Percentiles rank a stretch among this genome's conserved stretches.
These are phyloP conservation scores for Fusarium robinianum DNA, from an alignment of 2,329 filamentous ascomycete species.

Conservation along the genomic window DNA sequence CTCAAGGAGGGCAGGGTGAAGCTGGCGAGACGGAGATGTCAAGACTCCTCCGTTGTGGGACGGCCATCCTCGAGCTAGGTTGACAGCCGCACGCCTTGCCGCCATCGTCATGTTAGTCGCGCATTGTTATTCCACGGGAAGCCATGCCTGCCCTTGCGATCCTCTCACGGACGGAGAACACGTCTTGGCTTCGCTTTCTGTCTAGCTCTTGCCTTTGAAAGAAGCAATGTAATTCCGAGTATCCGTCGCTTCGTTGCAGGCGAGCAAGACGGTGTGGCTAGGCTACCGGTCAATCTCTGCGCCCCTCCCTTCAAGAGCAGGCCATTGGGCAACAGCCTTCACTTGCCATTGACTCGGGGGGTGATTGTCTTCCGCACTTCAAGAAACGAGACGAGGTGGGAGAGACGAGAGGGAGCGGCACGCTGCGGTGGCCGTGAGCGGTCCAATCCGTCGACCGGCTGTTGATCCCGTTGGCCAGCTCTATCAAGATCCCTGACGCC, in stretches of 20 bases:
- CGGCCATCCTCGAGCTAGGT: conserved; percentile 37
- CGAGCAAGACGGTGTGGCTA: conserved; percentile 14
- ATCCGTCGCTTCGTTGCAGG: conserved; percentile 26
- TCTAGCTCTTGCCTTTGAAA: conserved; percentile 14
- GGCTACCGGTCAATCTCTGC: neutral
- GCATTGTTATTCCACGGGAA: conserved; percentile 26
- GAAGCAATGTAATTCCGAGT: conserved; percentile 20
- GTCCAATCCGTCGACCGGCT: conserved; percentile 48
- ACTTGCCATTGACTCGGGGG: conserved; percentile 3
- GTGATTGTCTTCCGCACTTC: conserved; percentile 1
- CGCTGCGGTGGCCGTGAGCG: conserved; percentile 23
- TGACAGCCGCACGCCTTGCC: conserved; percentile 38
- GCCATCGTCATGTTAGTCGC: conserved; percentile 33
- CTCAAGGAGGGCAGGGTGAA: too few relatives aligned
- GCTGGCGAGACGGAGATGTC: conserved; percentile 29
- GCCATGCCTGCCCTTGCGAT: conserved; percentile 25
- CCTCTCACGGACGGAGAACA: too few relatives aligned
- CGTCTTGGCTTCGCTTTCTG: conserved; percentile 24
- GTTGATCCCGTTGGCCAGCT: conserved; percentile 52
- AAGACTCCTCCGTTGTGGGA: conserved; percentile 38
- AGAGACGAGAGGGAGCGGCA: conserved; percentile 11
- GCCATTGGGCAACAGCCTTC: conserved; percentile 45
- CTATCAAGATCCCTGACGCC: conserved; percentile 34
- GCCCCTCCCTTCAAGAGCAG: conserved; percentile 5
- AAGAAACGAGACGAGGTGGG: conserved; percentile 14